Base-by-base conservation (phyloP, 2,329 filamentous ascomycete genomes). In the Microsporum canis region DNA sequence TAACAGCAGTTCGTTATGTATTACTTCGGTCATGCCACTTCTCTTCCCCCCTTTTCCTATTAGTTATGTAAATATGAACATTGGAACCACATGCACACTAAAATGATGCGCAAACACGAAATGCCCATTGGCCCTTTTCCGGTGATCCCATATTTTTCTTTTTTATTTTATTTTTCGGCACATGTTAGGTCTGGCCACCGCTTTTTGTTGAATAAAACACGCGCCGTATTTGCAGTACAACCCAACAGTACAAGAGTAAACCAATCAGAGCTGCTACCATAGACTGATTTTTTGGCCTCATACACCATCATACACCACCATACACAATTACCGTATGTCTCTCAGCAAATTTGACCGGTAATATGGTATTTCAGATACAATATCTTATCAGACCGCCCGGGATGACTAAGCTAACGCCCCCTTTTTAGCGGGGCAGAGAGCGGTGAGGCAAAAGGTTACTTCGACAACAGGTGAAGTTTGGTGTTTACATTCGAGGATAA, bases 1-100 rank as follows among this genome's bases (percentile, higher is more conserved):
- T 33, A 27, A 81, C 81, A 23, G 65, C 17, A 23, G 17, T 23
- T 23, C 17, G 17, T 23, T 23, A 23, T 23, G n/a, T 41, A 41
- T 14, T 14, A 23, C 39, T n/a, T 43, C 10, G n/a, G 8, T 47
- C 43, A 47, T 47, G 43, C 43, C 43, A 47, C 43, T 47, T 23
- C 3, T n/a, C 14, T 6, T 2, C 34, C 10, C 5, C 10, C 34
- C 3, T 43, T n/a, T 23, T 23, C 1, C 17, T 23, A 23, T 23
- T 23, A 23, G 17, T 23, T n/a, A 43, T 43, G 6, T 36, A 36
- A 10, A 36, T 5, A 12, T 23, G 5, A 47, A 27, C 43, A n/a
- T 47, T 17, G 43, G 43, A 29, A 12, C 43, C 43, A 47, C 43
- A 47, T 47, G 43, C 43, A 27, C 8, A 8, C 43, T 17, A 4